phyloP scores from a whole-genome alignment of 2,329 filamentous ascomycete species.

The Capronia americana region DNA sequence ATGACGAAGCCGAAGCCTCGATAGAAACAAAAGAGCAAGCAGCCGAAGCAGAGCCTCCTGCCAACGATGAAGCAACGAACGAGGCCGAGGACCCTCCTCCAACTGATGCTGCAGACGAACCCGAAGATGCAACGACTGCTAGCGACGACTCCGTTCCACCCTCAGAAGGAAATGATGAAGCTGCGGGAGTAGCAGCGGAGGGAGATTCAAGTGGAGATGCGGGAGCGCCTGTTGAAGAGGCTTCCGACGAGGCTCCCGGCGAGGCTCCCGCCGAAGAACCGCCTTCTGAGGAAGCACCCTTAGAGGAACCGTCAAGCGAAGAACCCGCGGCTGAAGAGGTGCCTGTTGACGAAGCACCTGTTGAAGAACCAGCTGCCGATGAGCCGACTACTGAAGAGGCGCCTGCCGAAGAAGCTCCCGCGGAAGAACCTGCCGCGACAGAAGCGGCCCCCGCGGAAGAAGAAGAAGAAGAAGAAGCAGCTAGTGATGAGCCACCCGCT shows the following conservation, averaged over 20 bases:
- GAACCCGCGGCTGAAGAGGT: conserved; percentile 30
- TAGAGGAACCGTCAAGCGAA: conserved; percentile 16
- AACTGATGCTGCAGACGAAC: not conserved
- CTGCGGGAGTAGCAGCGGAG: conserved; percentile 19
- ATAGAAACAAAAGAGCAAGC: not conserved
- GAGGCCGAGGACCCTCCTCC: not conserved
- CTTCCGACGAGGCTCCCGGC: conserved; percentile 26
- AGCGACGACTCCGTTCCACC: conserved; percentile 5
- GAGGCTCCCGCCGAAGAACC: conserved; percentile 11
- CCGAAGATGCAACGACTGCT: not conserved
- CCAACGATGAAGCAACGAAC: not conserved
- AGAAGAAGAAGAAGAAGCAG: too few species aligned
- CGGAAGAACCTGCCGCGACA: too few species aligned
- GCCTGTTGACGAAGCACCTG: conserved; percentile 24
- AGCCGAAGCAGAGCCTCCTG: not conserved
- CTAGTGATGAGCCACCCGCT: too few species aligned
- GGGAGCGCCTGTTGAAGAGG: conserved; percentile 3
- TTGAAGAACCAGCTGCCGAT: conserved; percentile 29
- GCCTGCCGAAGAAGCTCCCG: conserved; percentile 27
- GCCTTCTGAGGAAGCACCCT: conserved; percentile 20
- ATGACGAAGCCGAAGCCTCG: not conserved
- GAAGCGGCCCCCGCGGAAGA: conserved; percentile 2
- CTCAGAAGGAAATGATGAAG: conserved; percentile 25
- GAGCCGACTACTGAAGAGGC: conserved; percentile 26
- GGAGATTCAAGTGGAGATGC: conserved; percentile 10